Evolutionary conservation across 371 early-diverging fungal genomes (phyloP).

Genomic region (Apophysomyces elegans): DNA sequence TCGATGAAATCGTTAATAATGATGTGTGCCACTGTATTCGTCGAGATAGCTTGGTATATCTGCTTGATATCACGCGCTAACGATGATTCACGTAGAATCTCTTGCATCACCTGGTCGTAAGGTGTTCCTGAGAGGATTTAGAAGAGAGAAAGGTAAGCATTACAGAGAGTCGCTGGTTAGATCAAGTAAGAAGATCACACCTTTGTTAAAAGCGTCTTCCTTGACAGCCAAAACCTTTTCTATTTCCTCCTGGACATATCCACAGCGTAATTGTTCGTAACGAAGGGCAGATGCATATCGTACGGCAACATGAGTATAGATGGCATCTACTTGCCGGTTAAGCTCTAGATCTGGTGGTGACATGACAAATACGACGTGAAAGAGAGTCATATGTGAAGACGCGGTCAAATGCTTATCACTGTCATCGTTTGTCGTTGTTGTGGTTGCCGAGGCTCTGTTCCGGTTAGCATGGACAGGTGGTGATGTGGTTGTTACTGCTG

Average conservation of each 20-base stretch:
- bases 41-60: slow-evolving; percentile 62
- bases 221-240: slow-evolving; percentile 70
- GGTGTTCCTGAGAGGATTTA: slow-evolving; percentile 27
- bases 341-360: slow-evolving; percentile 61
- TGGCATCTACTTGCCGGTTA: slow-evolving; percentile 63
- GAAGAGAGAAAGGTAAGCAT: not conserved
- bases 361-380: slow-evolving; percentile 82
- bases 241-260: slow-evolving; percentile 78
- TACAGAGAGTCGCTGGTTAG: not conserved
- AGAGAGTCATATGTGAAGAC: slow-evolving; percentile 69
- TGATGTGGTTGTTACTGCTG: not conserved
- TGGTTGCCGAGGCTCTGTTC: slow-evolving; percentile 7
- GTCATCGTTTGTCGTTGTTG: slow-evolving; percentile 17
- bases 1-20: slow-evolving; percentile 81
- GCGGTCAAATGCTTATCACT: slow-evolving; percentile 27
- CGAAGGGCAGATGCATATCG: slow-evolving; percentile 77
- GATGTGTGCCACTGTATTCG: slow-evolving; percentile 64
- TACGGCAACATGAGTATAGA: slow-evolving; percentile 76
- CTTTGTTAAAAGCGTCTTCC: slow-evolving; percentile 61
- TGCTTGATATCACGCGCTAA: slow-evolving; percentile 65
- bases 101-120: slow-evolving; percentile 41
- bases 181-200: slow-evolving; percentile 13
- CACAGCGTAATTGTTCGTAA: slow-evolving; percentile 82
- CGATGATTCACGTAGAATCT: slow-evolving; percentile 49
- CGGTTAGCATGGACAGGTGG: not conserved